phyloP scores from a whole-genome alignment of 2,329 filamentous ascomycete genomes.

The Albifimbria verrucaria region DNA sequence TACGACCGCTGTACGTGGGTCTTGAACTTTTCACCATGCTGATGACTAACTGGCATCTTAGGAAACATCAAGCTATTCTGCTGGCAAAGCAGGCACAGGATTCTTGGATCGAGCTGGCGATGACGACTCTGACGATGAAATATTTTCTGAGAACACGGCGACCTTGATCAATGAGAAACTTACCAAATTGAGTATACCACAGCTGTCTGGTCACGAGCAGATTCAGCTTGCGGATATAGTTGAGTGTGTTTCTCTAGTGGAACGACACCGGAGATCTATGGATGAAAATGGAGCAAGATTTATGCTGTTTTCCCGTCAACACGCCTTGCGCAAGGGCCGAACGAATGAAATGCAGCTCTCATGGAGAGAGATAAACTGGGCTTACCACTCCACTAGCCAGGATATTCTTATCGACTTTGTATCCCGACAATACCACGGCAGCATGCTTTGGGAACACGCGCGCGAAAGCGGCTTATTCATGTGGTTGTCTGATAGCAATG shows the following conservation, averaged over 20 bases:
- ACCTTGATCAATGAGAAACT: conserved; percentile 71
- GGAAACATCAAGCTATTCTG: neutral
- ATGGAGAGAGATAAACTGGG: conserved; percentile 82
- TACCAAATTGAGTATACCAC: conserved; percentile 69
- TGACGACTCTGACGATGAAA: conserved; percentile 50
- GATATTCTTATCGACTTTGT: conserved; percentile 87
- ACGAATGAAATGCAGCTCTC: conserved; percentile 64
- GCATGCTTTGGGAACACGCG: conserved; percentile 80
- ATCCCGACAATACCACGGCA: conserved; percentile 72
- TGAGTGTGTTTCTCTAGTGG: conserved; percentile 79
- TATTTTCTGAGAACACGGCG: conserved; percentile 70
- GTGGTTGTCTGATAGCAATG: conserved; percentile 78
- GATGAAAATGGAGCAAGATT: conserved; percentile 88
- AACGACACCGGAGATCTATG: conserved; percentile 82
- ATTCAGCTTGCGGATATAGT: conserved; percentile 81
- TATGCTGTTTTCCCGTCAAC: conserved; percentile 82
- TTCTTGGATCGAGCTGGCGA: conserved; percentile 26
- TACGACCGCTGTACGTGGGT: conserved; percentile 18
- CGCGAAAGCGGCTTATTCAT: conserved; percentile 88
- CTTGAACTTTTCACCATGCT: no score
- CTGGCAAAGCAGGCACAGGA: conserved; percentile 6
- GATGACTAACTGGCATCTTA: no score
- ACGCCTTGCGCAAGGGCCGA: conserved; percentile 66
- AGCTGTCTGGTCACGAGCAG: conserved; percentile 81
- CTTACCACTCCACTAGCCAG: conserved; percentile 80